These are phyloP conservation scores for Phytopythium litorale DNA, from an alignment of 352 stramenopile species.

Conservation along the genomic window DNA sequence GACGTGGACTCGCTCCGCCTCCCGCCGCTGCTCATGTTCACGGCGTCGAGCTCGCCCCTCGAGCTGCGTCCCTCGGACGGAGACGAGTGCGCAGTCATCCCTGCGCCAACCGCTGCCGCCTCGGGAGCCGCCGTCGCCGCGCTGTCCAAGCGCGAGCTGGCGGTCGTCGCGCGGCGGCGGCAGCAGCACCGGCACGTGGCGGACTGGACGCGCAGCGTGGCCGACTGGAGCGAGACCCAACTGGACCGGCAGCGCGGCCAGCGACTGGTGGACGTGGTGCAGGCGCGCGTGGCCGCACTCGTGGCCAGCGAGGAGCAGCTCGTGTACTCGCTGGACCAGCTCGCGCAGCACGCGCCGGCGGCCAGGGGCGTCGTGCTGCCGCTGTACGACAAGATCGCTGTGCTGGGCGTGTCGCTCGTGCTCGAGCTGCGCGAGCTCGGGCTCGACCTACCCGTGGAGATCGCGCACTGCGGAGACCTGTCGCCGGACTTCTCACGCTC, in stretches of 20 bases:
- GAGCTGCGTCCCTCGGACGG: not conserved
- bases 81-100: not conserved
- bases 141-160: slow-evolving; percentile 2
- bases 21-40: not conserved
- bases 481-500: slow-evolving; percentile 26
- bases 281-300: slow-evolving; percentile 17
- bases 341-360: slow-evolving; percentile 21
- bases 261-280: not conserved
- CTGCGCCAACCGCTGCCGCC: not conserved
- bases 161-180: not conserved
- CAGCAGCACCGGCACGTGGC: not conserved
- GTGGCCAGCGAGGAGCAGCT: slow-evolving; percentile 25
- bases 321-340: slow-evolving; percentile 23
- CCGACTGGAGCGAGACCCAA: not conserved
- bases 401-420: slow-evolving; percentile 57
- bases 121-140: not conserved
- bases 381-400: slow-evolving; percentile 58
- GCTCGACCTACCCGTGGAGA: slow-evolving; percentile 56
- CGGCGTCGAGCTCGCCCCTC: not conserved
- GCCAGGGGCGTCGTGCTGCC: slow-evolving; percentile 56
- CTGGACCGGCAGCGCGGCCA: too few relatives aligned
- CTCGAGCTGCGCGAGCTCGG: slow-evolving; percentile 50
- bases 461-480: slow-evolving; percentile 69
- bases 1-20: not conserved
- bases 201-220: not conserved